Evolutionary conservation across 306 rosid species (phyloP), one percentile per base, ranked within the genome.

Genomic region (Dalbergia cochinchinensis): DNA sequence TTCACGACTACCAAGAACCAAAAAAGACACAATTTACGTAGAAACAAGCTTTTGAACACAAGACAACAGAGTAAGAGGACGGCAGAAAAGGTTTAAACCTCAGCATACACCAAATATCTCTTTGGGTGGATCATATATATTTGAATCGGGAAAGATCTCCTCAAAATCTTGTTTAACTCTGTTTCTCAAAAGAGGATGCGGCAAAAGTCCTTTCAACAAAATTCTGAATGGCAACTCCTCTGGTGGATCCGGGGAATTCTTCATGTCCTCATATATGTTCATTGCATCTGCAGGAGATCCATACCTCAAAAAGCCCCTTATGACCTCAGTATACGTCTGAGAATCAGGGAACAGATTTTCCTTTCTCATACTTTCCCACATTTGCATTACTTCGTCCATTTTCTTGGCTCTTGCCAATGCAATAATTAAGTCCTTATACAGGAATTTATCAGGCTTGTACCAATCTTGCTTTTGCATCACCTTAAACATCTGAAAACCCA

Each of bases 201-300:
- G 98, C 44, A 91, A 78, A 51, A 95, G 99, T 12, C 99, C 99
- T 82, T 95, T 95, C 76, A 95, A 78, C 88, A 95, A 88, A 84
- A 95, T 93, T 85, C 96, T 89, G 83, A 92, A 95, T 0, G 99
- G 98, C 84, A 91, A 80, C 86, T 91, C 94, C 35, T 95, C 98
- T 0, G 98, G 97, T 31, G 97, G 99, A 60, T 95, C 99, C 0
- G 99, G 99, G 78, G 98, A 92, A 79, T 91, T 90, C 86, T 93
- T 92, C 99, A 95, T 91, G 85, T 92, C 96, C 82, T 95, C 98
- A 2, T 86, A 95, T 65, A 95, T 20, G 66, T 91, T 92, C 99
- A 95, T 92, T 7, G 99, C 98, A 86, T 95, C 99, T 0, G 94
- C 94, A 42, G 96, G 97, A 76, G 94, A 92, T 76, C 97, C 98